Evolutionary conservation across 257 asterid species (phyloP).

Genomic region (Solanum clarkiae): DNA sequence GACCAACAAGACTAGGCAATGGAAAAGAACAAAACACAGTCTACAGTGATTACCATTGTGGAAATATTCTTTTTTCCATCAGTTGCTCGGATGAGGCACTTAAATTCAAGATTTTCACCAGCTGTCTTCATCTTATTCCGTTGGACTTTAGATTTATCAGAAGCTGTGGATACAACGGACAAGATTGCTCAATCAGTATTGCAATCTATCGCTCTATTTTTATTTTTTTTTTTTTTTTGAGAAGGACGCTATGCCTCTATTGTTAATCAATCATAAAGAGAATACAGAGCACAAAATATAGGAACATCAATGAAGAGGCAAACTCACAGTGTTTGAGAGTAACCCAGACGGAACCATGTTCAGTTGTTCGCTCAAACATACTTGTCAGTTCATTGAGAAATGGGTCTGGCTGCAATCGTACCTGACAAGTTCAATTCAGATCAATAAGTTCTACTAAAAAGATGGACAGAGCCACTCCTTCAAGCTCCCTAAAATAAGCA

Average conservation of each 20-base stretch:
- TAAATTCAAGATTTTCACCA: constrained; percentile 57
- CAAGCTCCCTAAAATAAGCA: not conserved
- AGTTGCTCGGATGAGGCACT: constrained; percentile 78
- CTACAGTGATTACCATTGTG: constrained; percentile 29
- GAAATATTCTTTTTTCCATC: constrained; percentile 74
- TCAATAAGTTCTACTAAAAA: not conserved
- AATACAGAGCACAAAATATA: not conserved
- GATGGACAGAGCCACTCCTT: not conserved
- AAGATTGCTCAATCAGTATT: not conserved
- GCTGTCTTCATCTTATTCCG: constrained; percentile 56
- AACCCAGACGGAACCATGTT: constrained; percentile 78
- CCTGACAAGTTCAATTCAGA: constrained; percentile 17
- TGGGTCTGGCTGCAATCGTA: constrained; percentile 66
- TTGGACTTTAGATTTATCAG: constrained; percentile 64
- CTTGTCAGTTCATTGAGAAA: constrained; percentile 61
- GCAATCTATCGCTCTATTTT: not conserved
- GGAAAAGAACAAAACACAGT: not conserved
- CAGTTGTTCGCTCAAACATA: constrained; percentile 69
- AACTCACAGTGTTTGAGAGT: constrained; percentile 62
- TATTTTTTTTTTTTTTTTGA: no score
- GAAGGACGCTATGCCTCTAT: not conserved
- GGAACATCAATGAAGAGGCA: not conserved
- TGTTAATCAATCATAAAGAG: not conserved
- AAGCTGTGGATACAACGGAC: constrained; percentile 26
- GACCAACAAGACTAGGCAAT: not conserved